A percentile compares a stretch with the other conserved stretches of the same genome.
These are phyloP conservation scores for Alliaria petiolata DNA, from an alignment of 345 rosid species.

Conservation along the genomic window DNA sequence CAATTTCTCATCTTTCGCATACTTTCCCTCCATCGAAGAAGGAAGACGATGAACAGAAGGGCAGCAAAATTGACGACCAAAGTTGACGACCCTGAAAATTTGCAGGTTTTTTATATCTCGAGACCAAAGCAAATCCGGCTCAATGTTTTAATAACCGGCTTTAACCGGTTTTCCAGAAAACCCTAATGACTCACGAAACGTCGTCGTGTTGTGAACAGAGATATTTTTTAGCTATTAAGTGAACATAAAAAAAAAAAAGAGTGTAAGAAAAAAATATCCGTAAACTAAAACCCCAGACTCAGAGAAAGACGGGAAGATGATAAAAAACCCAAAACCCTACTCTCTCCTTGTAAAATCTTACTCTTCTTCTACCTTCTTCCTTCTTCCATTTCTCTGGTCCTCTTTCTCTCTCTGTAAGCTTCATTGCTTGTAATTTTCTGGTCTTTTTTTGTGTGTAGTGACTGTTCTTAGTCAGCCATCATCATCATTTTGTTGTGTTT, in stretches of 20 bases:
- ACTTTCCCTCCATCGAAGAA: slow-evolving; percentile 15
- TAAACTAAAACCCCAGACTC: slow-evolving; percentile 51
- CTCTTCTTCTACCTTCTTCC: neutral
- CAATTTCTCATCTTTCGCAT: neutral
- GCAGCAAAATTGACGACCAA: too few species aligned
- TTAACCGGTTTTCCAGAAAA: neutral
- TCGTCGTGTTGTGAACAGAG: neutral
- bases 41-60: slow-evolving; percentile 13
- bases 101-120: neutral
- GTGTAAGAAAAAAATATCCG: slow-evolving; percentile 28
- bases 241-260: too few species aligned
- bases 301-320: slow-evolving; percentile 18
- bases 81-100: too few species aligned
- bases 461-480: neutral
- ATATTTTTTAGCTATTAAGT: neutral
- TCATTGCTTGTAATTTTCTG: neutral
- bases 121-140: neutral
- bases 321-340: slow-evolving; percentile 32
- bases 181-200: slow-evolving; percentile 21
- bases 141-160: neutral
- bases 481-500: neutral
- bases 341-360: slow-evolving; percentile 17
- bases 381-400: slow-evolving; percentile 15
- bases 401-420: slow-evolving; percentile 12
- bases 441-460: neutral